A percentile compares a stretch with the other conserved stretches of the same genome.
These are phyloP conservation scores for Allomyces arbusculus DNA, from an alignment of 192 early-diverging fungal genomes.

Conservation along the genomic window DNA sequence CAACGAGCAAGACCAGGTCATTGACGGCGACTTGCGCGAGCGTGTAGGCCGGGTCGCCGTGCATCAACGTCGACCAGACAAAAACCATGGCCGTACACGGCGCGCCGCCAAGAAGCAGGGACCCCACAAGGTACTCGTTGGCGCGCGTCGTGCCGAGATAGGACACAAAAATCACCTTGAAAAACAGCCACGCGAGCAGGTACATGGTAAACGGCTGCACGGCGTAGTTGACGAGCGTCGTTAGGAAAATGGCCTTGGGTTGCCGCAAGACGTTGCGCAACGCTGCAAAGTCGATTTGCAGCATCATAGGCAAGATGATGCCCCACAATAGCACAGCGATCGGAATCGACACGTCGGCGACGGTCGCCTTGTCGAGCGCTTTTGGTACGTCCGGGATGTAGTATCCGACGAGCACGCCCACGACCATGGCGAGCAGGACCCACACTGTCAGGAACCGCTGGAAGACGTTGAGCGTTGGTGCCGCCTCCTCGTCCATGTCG, in stretches of 20 bases:
- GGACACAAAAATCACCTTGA: too few species aligned
- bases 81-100: too few species aligned
- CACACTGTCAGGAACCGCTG: constrained; percentile 18
- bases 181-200: constrained; percentile 30
- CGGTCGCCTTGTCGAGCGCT: constrained; percentile 25
- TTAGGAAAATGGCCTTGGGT: constrained; percentile 26
- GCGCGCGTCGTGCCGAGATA: too few species aligned
- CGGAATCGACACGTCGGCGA: constrained; percentile 46
- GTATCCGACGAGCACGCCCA: constrained; percentile 35
- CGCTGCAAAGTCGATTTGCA: constrained; percentile 28
- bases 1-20: too few species aligned
- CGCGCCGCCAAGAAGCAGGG: too few species aligned
- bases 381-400: constrained; percentile 28
- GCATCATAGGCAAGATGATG: constrained; percentile 62
- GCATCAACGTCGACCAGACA: too few species aligned
- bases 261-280: constrained; percentile 15
- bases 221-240: constrained; percentile 43
- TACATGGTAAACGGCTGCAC: constrained; percentile 45
- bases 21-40: too few species aligned
- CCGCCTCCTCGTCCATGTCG: too few species aligned
- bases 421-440: constrained; percentile 26
- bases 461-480: constrained; percentile 7
- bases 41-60: too few species aligned
- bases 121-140: too few species aligned
- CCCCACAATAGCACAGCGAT: constrained; percentile 40